Conservation (phyloP, 176 grass and related monocot genomes). For the Bothriochloa decipiens region DNA sequence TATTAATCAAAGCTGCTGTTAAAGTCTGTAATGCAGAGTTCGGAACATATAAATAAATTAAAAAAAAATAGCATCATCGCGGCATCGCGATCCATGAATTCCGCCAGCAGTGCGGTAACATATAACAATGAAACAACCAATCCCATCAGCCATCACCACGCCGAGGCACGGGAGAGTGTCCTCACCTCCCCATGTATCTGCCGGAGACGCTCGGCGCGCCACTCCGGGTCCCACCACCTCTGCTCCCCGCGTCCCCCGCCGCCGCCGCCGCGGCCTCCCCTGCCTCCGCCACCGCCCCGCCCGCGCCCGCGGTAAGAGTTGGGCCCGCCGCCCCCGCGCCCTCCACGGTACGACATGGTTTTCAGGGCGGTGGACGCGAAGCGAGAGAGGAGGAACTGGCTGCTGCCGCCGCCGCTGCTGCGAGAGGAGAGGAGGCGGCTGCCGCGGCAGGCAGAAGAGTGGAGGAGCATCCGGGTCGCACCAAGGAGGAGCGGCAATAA, state of each 20-base stretch:
- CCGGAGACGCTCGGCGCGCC: constrained; percentile 84
- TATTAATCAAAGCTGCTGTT: too few species aligned
- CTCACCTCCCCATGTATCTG: constrained; percentile 75
- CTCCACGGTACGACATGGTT: constrained; percentile 73
- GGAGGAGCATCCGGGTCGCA: constrained; percentile 39
- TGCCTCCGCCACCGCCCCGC: constrained; percentile 39
- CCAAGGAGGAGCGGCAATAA: too few species aligned
- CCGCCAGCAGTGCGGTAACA: not conserved
- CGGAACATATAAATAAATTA: not conserved
- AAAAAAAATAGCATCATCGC: not conserved
- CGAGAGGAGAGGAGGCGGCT: constrained; percentile 13
- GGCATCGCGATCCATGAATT: not conserved
- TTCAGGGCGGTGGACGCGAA: not conserved
- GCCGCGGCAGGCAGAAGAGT: constrained; percentile 31
- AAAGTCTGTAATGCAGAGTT: not conserved
- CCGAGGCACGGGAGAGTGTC: not conserved
- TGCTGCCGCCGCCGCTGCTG: not conserved
- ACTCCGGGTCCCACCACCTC: constrained; percentile 92
- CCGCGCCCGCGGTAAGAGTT: constrained; percentile 63
- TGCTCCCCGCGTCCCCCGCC: constrained; percentile 71
- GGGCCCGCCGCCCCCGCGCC: constrained; percentile 58
- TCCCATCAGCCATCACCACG: not conserved
- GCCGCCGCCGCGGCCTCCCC: constrained; percentile 49
- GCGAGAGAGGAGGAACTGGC: constrained; percentile 6
- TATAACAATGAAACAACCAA: constrained; percentile 10